Conservation (phyloP, 1,139 yeast genomes). For the Geotrichum candidum region DNA sequence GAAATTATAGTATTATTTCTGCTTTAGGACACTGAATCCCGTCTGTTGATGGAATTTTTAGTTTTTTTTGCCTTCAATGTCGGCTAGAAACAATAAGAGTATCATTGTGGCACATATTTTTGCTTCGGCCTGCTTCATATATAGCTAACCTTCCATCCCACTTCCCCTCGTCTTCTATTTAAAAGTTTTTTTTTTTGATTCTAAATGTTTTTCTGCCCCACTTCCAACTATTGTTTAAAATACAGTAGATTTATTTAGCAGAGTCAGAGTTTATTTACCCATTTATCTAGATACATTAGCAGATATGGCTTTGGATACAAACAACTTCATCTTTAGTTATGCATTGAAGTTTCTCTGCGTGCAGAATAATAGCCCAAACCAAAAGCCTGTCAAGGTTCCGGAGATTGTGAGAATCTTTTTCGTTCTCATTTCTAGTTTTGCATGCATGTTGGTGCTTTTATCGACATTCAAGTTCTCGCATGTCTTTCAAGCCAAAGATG, state of each 20-base stretch:
- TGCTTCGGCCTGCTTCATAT: not conserved
- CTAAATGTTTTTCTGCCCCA: not conserved
- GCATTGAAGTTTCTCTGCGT: not conserved
- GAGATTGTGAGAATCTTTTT: constrained; percentile 20
- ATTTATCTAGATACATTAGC: not conserved
- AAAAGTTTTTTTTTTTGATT: not conserved
- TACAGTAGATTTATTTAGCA: not conserved
- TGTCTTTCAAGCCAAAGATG: constrained; percentile 42
- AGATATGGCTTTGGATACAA: not conserved
- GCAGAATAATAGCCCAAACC: not conserved
- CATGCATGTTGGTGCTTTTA: constrained; percentile 47
- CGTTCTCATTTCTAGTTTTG: constrained; percentile 39
- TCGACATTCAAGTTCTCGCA: constrained; percentile 47
- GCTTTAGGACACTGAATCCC: not conserved
- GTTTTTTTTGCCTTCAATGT: not conserved
- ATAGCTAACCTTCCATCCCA: not conserved
- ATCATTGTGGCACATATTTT: not conserved
- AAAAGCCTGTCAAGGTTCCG: constrained; percentile 8
- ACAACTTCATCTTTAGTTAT: not conserved
- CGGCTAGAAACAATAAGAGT: not conserved
- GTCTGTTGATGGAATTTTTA: not conserved
- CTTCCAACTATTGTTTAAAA: not conserved
- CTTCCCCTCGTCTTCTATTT: not conserved
- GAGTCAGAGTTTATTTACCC: not conserved
- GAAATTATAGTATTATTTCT: not conserved